These are phyloP conservation scores for Salpingoeca rosetta DNA, from an alignment of 78 protist species.

Conservation along the genomic window DNA sequence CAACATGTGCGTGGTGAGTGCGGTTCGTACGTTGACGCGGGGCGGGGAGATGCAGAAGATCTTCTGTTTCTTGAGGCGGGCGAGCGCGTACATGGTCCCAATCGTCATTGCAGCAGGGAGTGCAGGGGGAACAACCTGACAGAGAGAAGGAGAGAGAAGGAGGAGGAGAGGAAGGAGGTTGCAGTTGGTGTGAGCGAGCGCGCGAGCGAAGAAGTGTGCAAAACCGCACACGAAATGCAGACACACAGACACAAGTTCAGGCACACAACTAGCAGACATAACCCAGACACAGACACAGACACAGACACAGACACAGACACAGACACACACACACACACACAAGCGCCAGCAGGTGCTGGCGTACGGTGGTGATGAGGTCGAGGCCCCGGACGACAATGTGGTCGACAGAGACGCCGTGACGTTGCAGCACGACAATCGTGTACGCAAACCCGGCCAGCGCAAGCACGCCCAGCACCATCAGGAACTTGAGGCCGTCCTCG, in stretches of 20 bases:
- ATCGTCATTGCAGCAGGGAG: constrained; percentile 78
- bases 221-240: no score
- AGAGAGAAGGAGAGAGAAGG: background rate
- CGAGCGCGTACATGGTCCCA: constrained; percentile 57
- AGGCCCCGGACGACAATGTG: constrained; percentile 35
- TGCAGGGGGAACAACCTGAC: constrained; percentile 13
- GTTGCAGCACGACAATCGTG: constrained; percentile 17
- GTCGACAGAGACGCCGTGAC: background rate
- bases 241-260: no score
- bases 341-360: constrained; percentile 60
- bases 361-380: constrained; percentile 75
- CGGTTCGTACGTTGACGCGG: background rate
- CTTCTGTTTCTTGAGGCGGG: constrained; percentile 27
- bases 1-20: no score
- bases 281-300: no score
- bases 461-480: constrained; percentile 15
- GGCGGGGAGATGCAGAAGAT: constrained; percentile 65
- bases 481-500: constrained; percentile 56
- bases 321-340: no score
- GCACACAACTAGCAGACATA: no score
- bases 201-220: no score
- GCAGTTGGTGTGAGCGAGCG: background rate
- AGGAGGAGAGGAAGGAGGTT: background rate
- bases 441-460: constrained; percentile 29
- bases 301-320: no score